phyloP scores from a whole-genome alignment of 2,329 filamentous ascomycete species.

The Colletotrichum truncatum region DNA sequence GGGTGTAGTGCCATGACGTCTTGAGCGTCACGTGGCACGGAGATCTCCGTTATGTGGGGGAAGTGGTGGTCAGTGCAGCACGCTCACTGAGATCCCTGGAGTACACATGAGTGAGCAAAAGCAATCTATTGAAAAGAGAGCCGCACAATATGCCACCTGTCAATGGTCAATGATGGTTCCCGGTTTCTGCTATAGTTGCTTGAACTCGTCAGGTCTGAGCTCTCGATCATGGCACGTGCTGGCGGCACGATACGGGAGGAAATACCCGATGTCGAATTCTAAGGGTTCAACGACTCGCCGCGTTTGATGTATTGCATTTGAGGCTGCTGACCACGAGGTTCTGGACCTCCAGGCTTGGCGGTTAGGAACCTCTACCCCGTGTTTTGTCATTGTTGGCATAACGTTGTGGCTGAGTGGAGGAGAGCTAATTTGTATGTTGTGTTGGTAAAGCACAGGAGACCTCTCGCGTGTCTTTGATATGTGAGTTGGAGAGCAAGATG shows the following conservation, averaged over 20 bases:
- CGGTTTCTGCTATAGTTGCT: neutral
- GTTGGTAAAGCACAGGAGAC: neutral
- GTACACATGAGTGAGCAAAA: neutral
- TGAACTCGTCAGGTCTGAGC: neutral
- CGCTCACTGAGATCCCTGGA: neutral
- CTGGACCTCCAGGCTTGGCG: neutral
- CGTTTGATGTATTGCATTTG: neutral
- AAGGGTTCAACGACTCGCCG: neutral
- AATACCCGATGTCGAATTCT: neutral
- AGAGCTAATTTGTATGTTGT: neutral
- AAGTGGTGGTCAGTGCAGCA: neutral
- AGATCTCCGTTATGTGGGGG: too few relatives aligned
- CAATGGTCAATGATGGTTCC: neutral
- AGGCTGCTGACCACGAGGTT: neutral
- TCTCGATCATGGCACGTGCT: neutral
- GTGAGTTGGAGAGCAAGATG: neutral
- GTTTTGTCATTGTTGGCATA: neutral
- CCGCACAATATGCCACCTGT: neutral
- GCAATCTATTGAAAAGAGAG: neutral
- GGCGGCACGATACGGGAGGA: neutral
- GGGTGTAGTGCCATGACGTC: conserved; percentile 19
- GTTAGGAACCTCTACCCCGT: neutral
- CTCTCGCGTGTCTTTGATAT: neutral
- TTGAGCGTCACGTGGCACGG: neutral
- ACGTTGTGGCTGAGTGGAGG: neutral